phyloP scores from a whole-genome alignment of 2,329 filamentous ascomycete genomes.

The Onygenales sp. region DNA sequence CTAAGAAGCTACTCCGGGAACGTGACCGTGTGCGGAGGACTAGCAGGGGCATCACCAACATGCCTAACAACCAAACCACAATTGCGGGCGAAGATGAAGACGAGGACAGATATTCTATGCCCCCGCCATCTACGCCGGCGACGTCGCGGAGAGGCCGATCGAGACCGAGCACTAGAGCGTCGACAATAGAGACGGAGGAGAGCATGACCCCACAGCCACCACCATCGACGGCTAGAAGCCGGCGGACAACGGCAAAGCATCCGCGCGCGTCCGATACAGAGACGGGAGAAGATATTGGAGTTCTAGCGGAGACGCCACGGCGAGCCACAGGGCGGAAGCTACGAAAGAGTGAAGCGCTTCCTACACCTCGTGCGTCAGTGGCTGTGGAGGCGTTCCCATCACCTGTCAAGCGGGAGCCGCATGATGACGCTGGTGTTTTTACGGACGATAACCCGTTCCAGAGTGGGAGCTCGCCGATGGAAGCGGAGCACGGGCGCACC shows the following conservation, averaged over 20 bases:
- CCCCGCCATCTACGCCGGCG: constrained; percentile 39
- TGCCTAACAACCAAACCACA: constrained; percentile 48
- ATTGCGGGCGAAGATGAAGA: constrained; percentile 53
- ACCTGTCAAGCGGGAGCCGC: constrained; percentile 34
- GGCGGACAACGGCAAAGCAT: constrained; percentile 41
- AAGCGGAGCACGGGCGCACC: constrained; percentile 38
- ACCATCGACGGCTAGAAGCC: constrained; percentile 40
- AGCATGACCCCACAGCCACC: constrained; percentile 21
- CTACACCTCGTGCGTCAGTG: constrained; percentile 15
- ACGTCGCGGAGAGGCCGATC: constrained; percentile 43
- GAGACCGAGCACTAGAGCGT: constrained; percentile 40
- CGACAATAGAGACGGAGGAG: constrained; percentile 28
- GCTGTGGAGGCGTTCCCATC: constrained; percentile 25
- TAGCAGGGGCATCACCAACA: constrained; percentile 69
- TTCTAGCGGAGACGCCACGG: constrained; percentile 21
- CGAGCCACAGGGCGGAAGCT: constrained; percentile 42
- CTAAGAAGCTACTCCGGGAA: constrained; percentile 63
- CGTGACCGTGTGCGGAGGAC: constrained; percentile 74
- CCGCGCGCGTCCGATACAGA: constrained; percentile 45
- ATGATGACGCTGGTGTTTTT: constrained; percentile 56
- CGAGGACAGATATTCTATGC: constrained; percentile 47
- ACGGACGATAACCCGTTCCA: constrained; percentile 91
- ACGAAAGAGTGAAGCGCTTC: constrained; percentile 38
- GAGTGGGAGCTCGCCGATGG: constrained; percentile 62
- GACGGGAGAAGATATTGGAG: constrained; percentile 35